Evolutionary conservation across 2,329 filamentous ascomycete genomes (phyloP), one percentile per base, ranked within the genome.

Genomic region (Xylaria sp.): DNA sequence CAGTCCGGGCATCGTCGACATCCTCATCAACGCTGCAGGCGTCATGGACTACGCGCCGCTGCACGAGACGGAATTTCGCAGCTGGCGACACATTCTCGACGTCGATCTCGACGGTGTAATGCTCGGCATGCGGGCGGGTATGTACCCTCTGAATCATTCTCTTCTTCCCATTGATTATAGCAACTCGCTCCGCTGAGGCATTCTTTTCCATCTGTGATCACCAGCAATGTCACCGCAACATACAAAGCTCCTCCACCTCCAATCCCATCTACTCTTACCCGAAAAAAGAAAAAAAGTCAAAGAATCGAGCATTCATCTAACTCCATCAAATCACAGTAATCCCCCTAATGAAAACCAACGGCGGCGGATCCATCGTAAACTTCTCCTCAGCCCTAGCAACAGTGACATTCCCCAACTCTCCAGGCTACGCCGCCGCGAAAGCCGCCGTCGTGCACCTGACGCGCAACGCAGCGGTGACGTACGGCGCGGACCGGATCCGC

Each of bases 21-120:
- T 52, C 23, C 46, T 57, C 21, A 35, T 57, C 2, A 57, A 52
- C 57, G 50, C 50, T 9, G 50, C 50, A 17, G 57, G 50, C 11
- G 25, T 54, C 6, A 49, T 54, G 31, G 49, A 59, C 17, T 47
- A 59, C 57, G 42, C 21, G 8, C 19, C 9, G 2, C 31, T 60
- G n/a, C 57, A 54, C 49, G 50, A 53, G 42, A 51, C 33, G 14
- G 57, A 49, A 2, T 15, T 42, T 3, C 5, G 9, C 28, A 23
- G 4, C 33, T 54, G 57, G 50, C 49, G 17, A 2, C 49, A 23
- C 17, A 25, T 17, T 5, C 15, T 54, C 3, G 23, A 14, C 21
- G 23, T 54, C 31, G 50, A 54, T 23, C 49, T 60, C 33, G 49
- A 54, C 33, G 57, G 49, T 19, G 57, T 54, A 19, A 54, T 49